Evolutionary conservation across 345 rosid genomes (phyloP).

Genomic region (Citrus inodora): DNA sequence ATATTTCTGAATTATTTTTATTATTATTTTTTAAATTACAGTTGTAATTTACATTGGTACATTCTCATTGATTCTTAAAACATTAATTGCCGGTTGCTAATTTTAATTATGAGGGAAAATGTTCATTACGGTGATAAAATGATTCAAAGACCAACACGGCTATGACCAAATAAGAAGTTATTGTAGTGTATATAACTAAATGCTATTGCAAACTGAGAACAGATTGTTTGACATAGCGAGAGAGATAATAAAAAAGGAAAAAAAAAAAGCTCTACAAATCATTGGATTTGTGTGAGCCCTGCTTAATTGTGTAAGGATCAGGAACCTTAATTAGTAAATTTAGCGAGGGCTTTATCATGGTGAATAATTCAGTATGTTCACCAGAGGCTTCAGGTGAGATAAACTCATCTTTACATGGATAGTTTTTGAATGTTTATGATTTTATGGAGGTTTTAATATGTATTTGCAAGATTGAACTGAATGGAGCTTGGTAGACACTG

Average conservation of each 20-base stretch:
- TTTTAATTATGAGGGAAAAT: too few species aligned
- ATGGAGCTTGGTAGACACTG: constrained; percentile 1
- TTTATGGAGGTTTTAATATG: background rate
- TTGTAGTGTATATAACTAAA: too few species aligned
- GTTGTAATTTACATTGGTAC: background rate
- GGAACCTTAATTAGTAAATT: background rate
- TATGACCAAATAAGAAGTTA: too few species aligned
- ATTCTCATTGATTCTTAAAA: too few species aligned
- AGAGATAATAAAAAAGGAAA: too few species aligned
- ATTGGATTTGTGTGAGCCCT: background rate
- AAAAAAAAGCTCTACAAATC: background rate
- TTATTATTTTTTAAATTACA: background rate
- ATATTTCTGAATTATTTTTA: background rate
- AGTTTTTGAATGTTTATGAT: too few species aligned
- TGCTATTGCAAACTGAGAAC: background rate
- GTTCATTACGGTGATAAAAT: background rate
- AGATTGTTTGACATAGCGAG: background rate
- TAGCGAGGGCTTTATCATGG: background rate
- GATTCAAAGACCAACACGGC: too few species aligned
- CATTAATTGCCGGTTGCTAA: too few species aligned
- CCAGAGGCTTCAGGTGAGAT: background rate
- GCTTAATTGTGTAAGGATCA: background rate
- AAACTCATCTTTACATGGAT: background rate
- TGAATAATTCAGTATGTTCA: background rate
- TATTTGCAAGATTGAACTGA: constrained; percentile 1